Conservation (phyloP, 208 protist genomes). For the Strigomonas culicis region DNA sequence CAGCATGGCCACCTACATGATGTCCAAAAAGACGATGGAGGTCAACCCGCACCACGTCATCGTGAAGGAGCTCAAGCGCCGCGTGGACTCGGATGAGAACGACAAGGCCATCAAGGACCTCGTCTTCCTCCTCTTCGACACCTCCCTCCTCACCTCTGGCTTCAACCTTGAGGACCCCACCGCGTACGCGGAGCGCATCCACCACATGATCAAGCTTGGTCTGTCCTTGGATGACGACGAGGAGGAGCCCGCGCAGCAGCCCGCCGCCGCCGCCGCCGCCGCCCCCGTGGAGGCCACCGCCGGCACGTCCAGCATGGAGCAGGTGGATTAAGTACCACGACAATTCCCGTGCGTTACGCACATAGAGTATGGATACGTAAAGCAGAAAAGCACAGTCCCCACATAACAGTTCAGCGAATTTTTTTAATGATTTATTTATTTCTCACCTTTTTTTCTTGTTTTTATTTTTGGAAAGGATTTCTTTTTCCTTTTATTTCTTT, state of each 20-base stretch:
- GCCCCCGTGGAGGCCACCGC: conserved; percentile 57
- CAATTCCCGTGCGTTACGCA: background rate
- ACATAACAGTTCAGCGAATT: background rate
- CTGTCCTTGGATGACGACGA: conserved; percentile 91
- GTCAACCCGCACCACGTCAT: conserved; percentile 98
- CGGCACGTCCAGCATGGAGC: conserved; percentile 90
- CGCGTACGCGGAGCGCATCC: conserved; percentile 93
- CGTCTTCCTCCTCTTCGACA: conserved; percentile 98
- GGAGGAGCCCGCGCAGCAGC: conserved; percentile 26
- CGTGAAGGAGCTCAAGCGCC: conserved; percentile 92
- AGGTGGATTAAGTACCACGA: conserved; percentile 88
- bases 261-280: conserved; percentile 22
- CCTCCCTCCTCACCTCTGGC: conserved; percentile 96
- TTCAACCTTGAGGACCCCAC: conserved; percentile 97
- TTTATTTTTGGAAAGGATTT: conserved; percentile 1
- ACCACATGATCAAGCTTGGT: conserved; percentile 98
- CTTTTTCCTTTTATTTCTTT: conserved; percentile 1
- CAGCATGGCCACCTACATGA: conserved; percentile 97
- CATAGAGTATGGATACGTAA: no score
- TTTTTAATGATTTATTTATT: conserved; percentile 14
- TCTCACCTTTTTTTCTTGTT: background rate
- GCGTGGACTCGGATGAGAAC: conserved; percentile 91
- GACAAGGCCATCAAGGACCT: conserved; percentile 98
- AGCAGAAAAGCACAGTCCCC: conserved; percentile 10
- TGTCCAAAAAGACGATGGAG: conserved; percentile 99